phyloP scores from a whole-genome alignment of 176 grass and related monocot genomes.

The Cenchrus purpureus region DNA sequence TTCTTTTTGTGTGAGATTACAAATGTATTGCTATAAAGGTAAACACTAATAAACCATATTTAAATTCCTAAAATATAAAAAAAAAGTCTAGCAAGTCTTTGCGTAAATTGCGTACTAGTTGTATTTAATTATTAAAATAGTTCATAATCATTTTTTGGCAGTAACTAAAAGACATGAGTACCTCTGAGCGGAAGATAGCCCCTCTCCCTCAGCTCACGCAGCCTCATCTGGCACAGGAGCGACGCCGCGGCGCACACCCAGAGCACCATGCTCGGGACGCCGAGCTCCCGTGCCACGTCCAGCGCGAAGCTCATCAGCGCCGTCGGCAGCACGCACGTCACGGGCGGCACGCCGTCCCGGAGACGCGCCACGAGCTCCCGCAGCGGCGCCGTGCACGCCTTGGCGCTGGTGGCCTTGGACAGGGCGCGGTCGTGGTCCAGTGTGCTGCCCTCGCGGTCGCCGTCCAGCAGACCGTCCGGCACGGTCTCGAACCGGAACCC shows the following conservation, averaged over 20 bases:
- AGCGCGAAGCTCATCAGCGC: constrained; percentile 43
- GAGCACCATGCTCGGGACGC: constrained; percentile 37
- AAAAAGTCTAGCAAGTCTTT: too few relatives aligned
- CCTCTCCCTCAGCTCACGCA: constrained; percentile 40
- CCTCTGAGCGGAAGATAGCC: constrained; percentile 48
- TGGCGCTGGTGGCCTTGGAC: not conserved
- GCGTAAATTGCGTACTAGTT: too few relatives aligned
- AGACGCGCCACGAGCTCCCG: constrained; percentile 10
- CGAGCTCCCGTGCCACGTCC: constrained; percentile 30
- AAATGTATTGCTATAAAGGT: too few relatives aligned
- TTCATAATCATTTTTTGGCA: too few relatives aligned
- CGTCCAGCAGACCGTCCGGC: constrained; percentile 27
- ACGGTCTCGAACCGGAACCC: constrained; percentile 33
- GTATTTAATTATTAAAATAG: too few relatives aligned
- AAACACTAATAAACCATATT: too few relatives aligned
- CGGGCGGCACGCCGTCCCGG: not conserved
- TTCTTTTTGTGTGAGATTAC: too few relatives aligned
- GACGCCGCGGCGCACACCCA: constrained; percentile 16
- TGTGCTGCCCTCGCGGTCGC: not conserved
- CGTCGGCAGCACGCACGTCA: constrained; percentile 31
- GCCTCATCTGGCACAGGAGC: constrained; percentile 25
- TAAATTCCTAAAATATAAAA: too few relatives aligned
- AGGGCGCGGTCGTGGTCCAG: constrained; percentile 6
- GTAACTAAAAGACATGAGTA: not conserved
- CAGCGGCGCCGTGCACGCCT: constrained; percentile 8